A percentile compares a stretch with the other conserved stretches of the same genome.
These are phyloP conservation scores for Candida adriatica DNA, from an alignment of 805 yeast species.

Conservation along the genomic window DNA sequence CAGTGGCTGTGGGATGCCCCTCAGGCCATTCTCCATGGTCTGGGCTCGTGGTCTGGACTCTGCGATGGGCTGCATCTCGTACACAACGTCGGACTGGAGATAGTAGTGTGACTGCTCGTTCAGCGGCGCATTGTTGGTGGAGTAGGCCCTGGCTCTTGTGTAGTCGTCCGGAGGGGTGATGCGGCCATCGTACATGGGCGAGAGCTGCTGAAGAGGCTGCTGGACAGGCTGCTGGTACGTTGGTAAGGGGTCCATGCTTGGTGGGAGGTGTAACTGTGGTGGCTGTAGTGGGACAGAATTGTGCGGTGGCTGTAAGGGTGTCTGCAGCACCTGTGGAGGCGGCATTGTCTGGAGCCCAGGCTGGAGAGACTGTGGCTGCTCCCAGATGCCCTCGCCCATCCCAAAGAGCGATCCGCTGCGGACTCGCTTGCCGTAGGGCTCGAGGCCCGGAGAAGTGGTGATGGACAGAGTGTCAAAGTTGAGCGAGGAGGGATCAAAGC, in stretches of 20 bases:
- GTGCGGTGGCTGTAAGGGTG: neutral
- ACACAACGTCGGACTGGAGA: constrained; percentile 6
- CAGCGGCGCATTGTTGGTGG: constrained; percentile 18
- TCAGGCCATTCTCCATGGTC: constrained; percentile 28
- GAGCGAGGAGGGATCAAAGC: constrained; percentile 17
- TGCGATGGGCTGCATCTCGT: constrained; percentile 9
- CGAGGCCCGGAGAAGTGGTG: constrained; percentile 13
- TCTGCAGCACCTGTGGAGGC: constrained; percentile 1
- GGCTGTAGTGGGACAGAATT: neutral
- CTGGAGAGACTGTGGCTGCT: no score
- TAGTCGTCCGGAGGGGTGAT: no score
- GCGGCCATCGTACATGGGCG: no score
- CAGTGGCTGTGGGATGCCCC: constrained; percentile 7
- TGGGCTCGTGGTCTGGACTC: constrained; percentile 35
- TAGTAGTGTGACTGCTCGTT: constrained; percentile 17
- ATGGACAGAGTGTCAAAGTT: constrained; percentile 18
- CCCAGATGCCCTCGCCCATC: constrained; percentile 26
- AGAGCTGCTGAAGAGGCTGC: no score
- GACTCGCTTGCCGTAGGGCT: constrained; percentile 28
- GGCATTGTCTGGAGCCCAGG: neutral
- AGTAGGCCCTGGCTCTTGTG: constrained; percentile 23
- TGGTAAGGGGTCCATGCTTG: no score
- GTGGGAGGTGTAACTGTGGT: constrained; percentile 2
- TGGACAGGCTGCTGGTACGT: no score
- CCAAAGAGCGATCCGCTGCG: constrained; percentile 50